These are phyloP conservation scores for Xylaria venustula DNA, from an alignment of 495 filamentous ascomycete species.

Conservation along the genomic window DNA sequence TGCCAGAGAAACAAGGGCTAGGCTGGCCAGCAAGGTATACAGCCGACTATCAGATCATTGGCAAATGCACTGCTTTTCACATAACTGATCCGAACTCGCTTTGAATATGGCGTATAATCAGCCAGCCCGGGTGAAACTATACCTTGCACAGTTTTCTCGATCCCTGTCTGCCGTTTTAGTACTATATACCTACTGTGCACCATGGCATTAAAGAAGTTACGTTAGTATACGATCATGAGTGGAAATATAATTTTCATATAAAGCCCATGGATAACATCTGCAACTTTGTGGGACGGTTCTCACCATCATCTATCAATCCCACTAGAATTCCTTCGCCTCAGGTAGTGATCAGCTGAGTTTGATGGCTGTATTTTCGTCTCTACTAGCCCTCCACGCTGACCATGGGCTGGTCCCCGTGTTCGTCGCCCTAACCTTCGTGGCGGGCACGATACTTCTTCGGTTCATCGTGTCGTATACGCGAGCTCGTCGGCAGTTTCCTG, in stretches of 20 bases:
- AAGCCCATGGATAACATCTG: not conserved
- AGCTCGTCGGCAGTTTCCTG: constrained; percentile 11
- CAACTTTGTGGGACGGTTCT: not conserved
- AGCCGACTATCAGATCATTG: not conserved
- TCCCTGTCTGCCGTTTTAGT: not conserved
- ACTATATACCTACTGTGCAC: not conserved
- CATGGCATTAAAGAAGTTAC: not conserved
- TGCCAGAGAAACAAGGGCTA: not conserved
- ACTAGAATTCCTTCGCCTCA: not conserved
- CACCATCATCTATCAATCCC: not conserved
- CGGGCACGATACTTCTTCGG: not conserved
- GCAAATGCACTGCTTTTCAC: not conserved
- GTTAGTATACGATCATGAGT: not conserved
- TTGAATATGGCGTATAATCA: not conserved
- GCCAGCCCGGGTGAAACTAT: not conserved
- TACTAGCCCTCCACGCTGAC: not conserved
- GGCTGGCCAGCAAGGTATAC: not conserved
- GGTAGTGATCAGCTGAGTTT: not conserved
- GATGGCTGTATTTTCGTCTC: constrained; percentile 5
- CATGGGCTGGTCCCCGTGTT: constrained; percentile 1
- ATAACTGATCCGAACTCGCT: not conserved
- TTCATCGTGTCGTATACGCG: constrained; percentile 8
- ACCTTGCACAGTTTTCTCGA: not conserved
- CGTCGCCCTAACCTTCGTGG: not conserved
- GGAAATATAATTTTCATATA: not conserved